phyloP scores from a whole-genome alignment of 2,329 filamentous ascomycete genomes.

The Aspergillus jensenii region DNA sequence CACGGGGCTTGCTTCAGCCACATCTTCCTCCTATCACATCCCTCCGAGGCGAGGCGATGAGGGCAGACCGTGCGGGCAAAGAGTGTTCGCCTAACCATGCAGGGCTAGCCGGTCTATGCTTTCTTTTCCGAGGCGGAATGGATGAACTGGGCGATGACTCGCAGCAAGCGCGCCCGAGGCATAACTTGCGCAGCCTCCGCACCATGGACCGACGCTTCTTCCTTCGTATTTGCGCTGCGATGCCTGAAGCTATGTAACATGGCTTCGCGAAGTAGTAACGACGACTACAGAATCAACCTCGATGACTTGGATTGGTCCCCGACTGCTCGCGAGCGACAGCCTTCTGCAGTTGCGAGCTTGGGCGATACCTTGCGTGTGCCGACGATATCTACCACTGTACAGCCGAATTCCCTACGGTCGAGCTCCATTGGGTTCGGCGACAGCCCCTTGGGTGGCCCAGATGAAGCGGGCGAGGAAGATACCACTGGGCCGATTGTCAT shows the following conservation, averaged over 20 bases:
- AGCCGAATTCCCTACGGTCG: constrained; percentile 4
- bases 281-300: constrained; percentile 7
- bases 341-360: neutral
- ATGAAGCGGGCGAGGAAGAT: neutral
- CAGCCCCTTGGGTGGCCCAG: neutral
- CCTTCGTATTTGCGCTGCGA: neutral
- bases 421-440: constrained; percentile 4
- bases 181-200: constrained; percentile 6
- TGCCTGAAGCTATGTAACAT: constrained; percentile 2
- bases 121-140: neutral
- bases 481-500: neutral
- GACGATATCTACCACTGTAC: neutral
- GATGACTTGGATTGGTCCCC: constrained; percentile 13
- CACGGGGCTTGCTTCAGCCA: neutral
- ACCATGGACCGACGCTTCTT: neutral
- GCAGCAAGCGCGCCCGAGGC: constrained; percentile 4
- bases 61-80: neutral
- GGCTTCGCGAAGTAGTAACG: constrained; percentile 8
- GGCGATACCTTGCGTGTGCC: constrained; percentile 5
- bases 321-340: neutral
- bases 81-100: neutral
- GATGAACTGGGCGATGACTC: neutral
- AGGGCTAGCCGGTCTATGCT: neutral
- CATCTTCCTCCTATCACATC: neutral
- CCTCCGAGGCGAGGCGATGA: neutral